These are phyloP conservation scores for Astraeus odoratus DNA, from an alignment of 768 basidiomycete species.

Conservation along the genomic window DNA sequence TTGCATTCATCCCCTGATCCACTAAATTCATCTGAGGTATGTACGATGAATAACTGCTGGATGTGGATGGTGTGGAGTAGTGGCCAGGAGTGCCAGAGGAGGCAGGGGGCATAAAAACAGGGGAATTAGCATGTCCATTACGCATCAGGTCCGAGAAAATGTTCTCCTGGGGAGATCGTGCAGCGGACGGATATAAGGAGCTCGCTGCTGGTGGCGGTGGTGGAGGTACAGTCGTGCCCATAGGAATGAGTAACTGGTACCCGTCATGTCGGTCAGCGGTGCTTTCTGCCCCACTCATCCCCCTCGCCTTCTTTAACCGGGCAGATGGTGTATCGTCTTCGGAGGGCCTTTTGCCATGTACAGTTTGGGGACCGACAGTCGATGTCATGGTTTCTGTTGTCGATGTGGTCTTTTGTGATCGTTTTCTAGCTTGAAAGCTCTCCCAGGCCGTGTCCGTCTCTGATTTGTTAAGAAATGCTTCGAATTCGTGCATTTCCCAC, in stretches of 20 bases:
- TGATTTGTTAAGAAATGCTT: conserved; percentile 72
- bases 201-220: conserved; percentile 25
- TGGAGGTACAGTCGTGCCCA: conserved; percentile 36
- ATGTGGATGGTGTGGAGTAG: conserved; percentile 35
- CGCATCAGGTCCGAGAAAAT: conserved; percentile 61
- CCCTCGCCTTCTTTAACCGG: conserved; percentile 48
- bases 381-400: conserved; percentile 25
- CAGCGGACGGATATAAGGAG: conserved; percentile 38
- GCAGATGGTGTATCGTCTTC: conserved; percentile 24
- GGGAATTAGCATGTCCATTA: conserved; percentile 40
- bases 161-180: conserved; percentile 40
- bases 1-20: conserved; percentile 44
- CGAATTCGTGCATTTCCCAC: conserved; percentile 72
- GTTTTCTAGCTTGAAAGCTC: conserved; percentile 71
- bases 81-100: conserved; percentile 34
- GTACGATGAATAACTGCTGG: conserved; percentile 37
- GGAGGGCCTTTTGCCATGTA: conserved; percentile 16
- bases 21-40: conserved; percentile 54
- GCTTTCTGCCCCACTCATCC: conserved; percentile 32
- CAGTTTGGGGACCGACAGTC: conserved; percentile 21
- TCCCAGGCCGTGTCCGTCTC: conserved; percentile 95
- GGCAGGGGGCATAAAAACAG: conserved; percentile 54
- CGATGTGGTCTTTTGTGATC: conserved; percentile 23
- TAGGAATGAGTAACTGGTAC: conserved; percentile 53
- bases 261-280: conserved; percentile 35